A percentile compares a stretch with the other conserved stretches of the same genome.
Conservation (phyloP, 2,329 filamentous ascomycete species). For the Apiospora arundinis region DNA sequence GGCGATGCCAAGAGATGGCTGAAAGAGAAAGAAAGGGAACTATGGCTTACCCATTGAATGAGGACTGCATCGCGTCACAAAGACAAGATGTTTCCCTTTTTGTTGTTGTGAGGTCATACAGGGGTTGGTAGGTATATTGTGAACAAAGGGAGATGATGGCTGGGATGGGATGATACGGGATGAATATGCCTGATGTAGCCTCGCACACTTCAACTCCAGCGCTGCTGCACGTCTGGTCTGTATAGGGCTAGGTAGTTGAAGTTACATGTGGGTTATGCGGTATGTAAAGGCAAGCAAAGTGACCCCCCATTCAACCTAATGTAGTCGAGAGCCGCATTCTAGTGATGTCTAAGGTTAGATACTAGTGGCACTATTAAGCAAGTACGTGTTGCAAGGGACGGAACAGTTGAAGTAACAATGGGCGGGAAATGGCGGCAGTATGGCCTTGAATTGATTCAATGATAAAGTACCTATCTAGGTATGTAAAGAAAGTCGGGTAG, state of each 20-base stretch:
- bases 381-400: too few species aligned
- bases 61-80: conserved; percentile 6
- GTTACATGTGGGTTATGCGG: too few species aligned
- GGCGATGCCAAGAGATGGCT: neutral
- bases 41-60: conserved; percentile 5
- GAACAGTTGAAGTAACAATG: neutral
- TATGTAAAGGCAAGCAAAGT: too few species aligned
- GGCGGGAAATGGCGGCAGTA: conserved; percentile 1
- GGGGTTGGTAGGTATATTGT: neutral
- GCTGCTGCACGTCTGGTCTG: too few species aligned
- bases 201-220: neutral
- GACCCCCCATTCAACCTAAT: neutral
- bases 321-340: neutral
- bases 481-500: too few species aligned
- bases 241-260: too few species aligned
- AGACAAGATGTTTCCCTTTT: neutral
- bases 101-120: conserved; percentile 3
- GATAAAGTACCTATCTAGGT: too few species aligned
- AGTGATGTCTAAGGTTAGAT: too few species aligned
- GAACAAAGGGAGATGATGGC: neutral
- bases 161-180: neutral
- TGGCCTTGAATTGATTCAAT: neutral
- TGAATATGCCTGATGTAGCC: neutral
- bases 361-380: too few species aligned
- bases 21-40: conserved; percentile 7